Evolutionary conservation across 1,139 yeast species (phyloP), one percentile per base, ranked within the genome.

Genomic region (Ogataea hybrid): DNA sequence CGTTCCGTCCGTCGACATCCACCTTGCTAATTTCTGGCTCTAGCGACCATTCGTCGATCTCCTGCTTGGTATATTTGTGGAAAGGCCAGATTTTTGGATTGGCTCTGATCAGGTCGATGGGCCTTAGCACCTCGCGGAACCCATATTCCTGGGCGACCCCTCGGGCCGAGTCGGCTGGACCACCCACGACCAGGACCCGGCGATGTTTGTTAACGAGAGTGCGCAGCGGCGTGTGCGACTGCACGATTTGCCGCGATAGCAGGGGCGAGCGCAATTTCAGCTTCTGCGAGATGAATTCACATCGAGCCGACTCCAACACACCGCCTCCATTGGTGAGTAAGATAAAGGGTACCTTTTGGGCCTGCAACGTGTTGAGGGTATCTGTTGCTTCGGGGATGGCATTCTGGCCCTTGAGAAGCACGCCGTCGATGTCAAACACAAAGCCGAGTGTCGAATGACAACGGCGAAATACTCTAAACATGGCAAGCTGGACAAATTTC

Each of bases 281-380:
- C 25, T 67, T 65, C n/a, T 67, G 55, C 3, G 83, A 71, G 12
- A 92, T 64, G 40, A 73, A 77, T 5, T 69, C 68, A 1, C 81
- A 81, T 34, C 97, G 70, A 14, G 70, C 73, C 6, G 57, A 49
- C 60, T 92, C 98, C 18, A 78, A 67, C 40, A 75, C 74, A 3
- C 98, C 97, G 6, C 98, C 98, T 21, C 98, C 97, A 59, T 92
- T 92, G 16, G 97, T 92, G 59, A 92, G 69, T 35, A 92, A 62
- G 17, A 89, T 79, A 69, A 80, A 92, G 1, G 98, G 97, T 11
- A 90, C 68, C n/a, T 72, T 68, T 27, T 73, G 59, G 4, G 68
- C 49, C 43, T 81, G 70, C 39, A 92, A 70, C 20, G 77, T 62
- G 29, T 70, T 67, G 21, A 92, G 67, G 0, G 97, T 87, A 12